Conservation (phyloP, 2,329 filamentous ascomycete genomes). For the Aspergillus sp. region DNA sequence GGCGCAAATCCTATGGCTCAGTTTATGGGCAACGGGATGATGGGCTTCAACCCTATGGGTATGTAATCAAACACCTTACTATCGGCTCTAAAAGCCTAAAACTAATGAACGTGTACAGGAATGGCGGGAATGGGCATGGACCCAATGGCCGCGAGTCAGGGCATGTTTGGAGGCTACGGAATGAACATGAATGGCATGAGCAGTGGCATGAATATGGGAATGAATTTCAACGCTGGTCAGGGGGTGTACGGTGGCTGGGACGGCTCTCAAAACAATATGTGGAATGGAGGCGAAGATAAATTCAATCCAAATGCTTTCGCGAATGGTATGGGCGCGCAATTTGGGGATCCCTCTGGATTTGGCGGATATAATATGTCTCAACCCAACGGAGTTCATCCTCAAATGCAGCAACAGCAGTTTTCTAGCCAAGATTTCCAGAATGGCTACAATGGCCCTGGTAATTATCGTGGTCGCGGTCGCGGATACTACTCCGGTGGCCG, state of each 20-base stretch:
- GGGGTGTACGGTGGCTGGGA: conserved; percentile 78
- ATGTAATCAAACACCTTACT: conserved; percentile 21
- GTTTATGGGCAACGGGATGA: conserved; percentile 50
- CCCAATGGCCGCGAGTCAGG: conserved; percentile 50
- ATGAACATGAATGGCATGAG: conserved; percentile 88
- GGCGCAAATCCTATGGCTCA: conserved; percentile 71
- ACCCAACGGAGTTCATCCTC: conserved; percentile 79
- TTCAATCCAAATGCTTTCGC: conserved; percentile 78
- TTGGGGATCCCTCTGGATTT: conserved; percentile 74
- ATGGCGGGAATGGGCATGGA: conserved; percentile 85
- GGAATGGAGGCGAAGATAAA: conserved; percentile 86
- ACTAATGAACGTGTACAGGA: conserved; percentile 49
- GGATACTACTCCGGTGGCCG: conserved; percentile 53
- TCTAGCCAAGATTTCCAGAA: conserved; percentile 67
- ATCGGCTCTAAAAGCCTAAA: background rate
- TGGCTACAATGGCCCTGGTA: conserved; percentile 74
- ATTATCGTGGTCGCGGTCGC: conserved; percentile 60
- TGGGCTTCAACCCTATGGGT: conserved; percentile 86
- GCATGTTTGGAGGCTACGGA: conserved; percentile 51
- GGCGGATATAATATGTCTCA: conserved; percentile 69
- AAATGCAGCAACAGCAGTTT: conserved; percentile 53
- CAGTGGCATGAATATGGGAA: conserved; percentile 73
- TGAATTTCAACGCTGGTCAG: conserved; percentile 54
- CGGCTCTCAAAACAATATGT: conserved; percentile 69
- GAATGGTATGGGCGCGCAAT: conserved; percentile 77